Base-by-base conservation (phyloP, 179 eudicot genomes). In the Heliamphora pulchella region DNA sequence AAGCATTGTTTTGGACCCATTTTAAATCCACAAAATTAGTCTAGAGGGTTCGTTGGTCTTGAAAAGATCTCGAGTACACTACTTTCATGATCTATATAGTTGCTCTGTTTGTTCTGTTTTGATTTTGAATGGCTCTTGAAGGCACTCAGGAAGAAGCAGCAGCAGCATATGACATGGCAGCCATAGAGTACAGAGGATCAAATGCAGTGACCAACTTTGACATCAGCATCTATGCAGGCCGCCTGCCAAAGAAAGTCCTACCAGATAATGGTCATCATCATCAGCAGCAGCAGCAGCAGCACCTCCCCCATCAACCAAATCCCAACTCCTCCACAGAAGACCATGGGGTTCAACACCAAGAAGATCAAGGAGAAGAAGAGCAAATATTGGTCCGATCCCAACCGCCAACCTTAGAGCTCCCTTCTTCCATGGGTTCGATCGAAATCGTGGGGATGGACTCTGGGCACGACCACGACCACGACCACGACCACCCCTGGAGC, bases 91-190 rank as follows among this genome's bases (percentile, higher is more conserved):
- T 61, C 20, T 17, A 44, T 43, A 41, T 13, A 4, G 3, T 67
- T 67, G 14, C 18, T 10, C 10, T 0, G 11, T 43, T 11, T 1
- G 3, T 41, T 14, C 6, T 48, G 7, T n/a, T 11, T 31, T 3
- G 20, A 31, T 39, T 55, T 57, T 59, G 50, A 74, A 20, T 63
- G 6, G 46, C 66, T 8, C 10, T 64, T 62, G 20, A 74, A 94
- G 98, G 91, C 85, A 92, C 98, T 62, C 95, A 94, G 82, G 98
- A 94, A 84, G 98, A 94, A 88, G 98, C 98, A 22, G 98, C 98
- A 1, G 92, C 83, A 80, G 98, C 98, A 43, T 94, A 94, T 81
- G 98, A 94, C 81, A 80, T 91, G 84, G 98, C 98, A 43, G 98
- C 98, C 74, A 94, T 94, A 9, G 90, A 92, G 85, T 89, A 90